Conservation (phyloP, 2,329 filamentous ascomycete genomes). For the Pyrenophora tritici-repentis region DNA sequence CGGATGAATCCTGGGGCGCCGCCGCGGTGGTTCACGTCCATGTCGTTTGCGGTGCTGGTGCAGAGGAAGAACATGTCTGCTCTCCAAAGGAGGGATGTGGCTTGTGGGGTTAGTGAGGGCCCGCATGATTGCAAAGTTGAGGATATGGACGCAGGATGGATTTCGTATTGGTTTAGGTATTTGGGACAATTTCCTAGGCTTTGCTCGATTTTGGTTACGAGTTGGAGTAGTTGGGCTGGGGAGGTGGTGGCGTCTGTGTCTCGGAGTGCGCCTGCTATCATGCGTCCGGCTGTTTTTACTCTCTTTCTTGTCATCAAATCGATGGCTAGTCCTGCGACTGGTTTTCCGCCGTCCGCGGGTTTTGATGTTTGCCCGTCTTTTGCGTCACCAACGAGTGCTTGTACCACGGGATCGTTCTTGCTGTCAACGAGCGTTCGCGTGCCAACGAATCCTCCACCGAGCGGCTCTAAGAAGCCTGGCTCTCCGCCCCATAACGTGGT, state of each 20-base stretch:
- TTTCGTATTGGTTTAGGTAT: conserved; percentile 76
- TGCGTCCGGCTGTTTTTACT: conserved; percentile 73
- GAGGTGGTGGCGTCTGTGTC: conserved; percentile 37
- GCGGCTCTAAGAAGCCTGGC: conserved; percentile 66
- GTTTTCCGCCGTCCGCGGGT: conserved; percentile 49
- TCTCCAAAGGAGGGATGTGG: conserved; percentile 63
- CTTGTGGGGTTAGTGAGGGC: conserved; percentile 57
- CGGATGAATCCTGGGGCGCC: conserved; percentile 76
- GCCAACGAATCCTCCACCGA: conserved; percentile 68
- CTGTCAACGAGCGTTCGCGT: conserved; percentile 66
- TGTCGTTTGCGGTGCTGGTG: conserved; percentile 65
- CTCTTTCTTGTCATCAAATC: conserved; percentile 70
- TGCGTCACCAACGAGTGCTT: conserved; percentile 60
- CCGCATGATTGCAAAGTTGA: conserved; percentile 58
- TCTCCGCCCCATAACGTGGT: conserved; percentile 78
- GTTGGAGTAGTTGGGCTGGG: conserved; percentile 52
- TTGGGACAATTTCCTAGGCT: conserved; percentile 84
- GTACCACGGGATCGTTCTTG: conserved; percentile 70
- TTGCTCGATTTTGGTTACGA: conserved; percentile 72
- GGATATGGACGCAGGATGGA: conserved; percentile 60
- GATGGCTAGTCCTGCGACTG: conserved; percentile 67
- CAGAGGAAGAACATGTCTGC: conserved; percentile 82
- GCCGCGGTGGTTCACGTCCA: conserved; percentile 85
- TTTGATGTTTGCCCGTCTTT: conserved; percentile 44
- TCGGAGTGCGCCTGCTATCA: conserved; percentile 66